Evolutionary conservation across 1,284 basidiomycete genomes (phyloP).

Genomic region (Hypsizygus ulmarius): DNA sequence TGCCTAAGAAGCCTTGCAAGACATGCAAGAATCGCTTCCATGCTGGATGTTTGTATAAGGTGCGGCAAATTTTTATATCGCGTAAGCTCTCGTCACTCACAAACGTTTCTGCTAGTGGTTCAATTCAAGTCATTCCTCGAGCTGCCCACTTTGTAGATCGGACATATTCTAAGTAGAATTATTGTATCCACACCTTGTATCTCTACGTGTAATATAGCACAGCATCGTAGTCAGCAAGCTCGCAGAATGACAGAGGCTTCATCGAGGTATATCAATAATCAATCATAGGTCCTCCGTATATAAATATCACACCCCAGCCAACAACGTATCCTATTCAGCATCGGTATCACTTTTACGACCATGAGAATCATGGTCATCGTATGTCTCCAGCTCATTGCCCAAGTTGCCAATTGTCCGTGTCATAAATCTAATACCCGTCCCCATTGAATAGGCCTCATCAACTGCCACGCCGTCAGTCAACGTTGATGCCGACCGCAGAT

Average conservation of each 20-base stretch:
- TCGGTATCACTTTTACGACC: too few relatives aligned
- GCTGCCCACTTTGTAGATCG: constrained; percentile 88
- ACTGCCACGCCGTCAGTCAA: background rate
- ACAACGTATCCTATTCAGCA: too few relatives aligned
- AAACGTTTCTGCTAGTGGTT: constrained; percentile 70
- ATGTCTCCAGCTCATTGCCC: constrained; percentile 6
- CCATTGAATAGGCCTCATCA: background rate
- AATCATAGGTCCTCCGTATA: too few relatives aligned
- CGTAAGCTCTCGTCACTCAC: constrained; percentile 1
- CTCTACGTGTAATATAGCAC: too few relatives aligned
- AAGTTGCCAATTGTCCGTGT: constrained; percentile 11
- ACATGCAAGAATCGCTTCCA: constrained; percentile 98
- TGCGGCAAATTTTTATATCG: constrained; percentile 23
- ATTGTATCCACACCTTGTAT: background rate
- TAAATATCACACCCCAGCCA: too few relatives aligned
- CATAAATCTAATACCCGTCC: constrained; percentile 6
- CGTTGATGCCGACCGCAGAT: constrained; percentile 16
- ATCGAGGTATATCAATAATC: too few relatives aligned
- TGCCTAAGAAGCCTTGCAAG: constrained; percentile 91
- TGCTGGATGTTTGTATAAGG: constrained; percentile 88
- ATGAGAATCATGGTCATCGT: background rate
- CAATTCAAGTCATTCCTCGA: constrained; percentile 84
- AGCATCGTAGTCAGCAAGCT: too few relatives aligned
- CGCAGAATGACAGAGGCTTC: too few relatives aligned
- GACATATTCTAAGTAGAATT: constrained; percentile 55